These are phyloP conservation scores for Udeniomyces megalosporus DNA, from an alignment of 768 basidiomycete genomes.

Conservation along the genomic window DNA sequence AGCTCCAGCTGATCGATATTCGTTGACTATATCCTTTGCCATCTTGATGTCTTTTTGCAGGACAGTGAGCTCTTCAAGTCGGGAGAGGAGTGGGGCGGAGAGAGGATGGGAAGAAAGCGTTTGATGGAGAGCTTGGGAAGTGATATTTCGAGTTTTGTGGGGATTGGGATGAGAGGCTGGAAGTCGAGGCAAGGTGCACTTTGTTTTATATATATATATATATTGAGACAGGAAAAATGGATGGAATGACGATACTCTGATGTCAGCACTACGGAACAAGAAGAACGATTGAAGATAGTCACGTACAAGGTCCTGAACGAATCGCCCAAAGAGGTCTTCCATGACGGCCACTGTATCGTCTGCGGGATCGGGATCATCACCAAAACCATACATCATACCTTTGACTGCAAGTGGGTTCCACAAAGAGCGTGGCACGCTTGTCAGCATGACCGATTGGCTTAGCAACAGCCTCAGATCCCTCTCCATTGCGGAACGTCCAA, in stretches of 20 bases:
- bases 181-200: slow-evolving; percentile 8
- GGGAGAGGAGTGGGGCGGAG: slow-evolving; percentile 8
- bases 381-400: slow-evolving; percentile 83
- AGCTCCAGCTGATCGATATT: too few species aligned
- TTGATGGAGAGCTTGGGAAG: slow-evolving; percentile 1
- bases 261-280: not conserved
- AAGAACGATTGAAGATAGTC: not conserved
- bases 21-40: slow-evolving; percentile 8
- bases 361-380: slow-evolving; percentile 74
- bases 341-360: slow-evolving; percentile 77
- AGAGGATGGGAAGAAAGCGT: slow-evolving; percentile 3
- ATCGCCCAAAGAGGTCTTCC: slow-evolving; percentile 85
- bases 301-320: slow-evolving; percentile 75
- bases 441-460: too few species aligned
- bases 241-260: not conserved
- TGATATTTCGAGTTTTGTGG: slow-evolving; percentile 2
- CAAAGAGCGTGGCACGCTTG: too few species aligned
- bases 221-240: too few species aligned
- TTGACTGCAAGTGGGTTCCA: slow-evolving; percentile 38
- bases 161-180: not conserved
- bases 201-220: too few species aligned
- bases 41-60: slow-evolving; percentile 14
- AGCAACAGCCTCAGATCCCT: too few species aligned
- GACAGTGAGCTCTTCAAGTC: slow-evolving; percentile 11
- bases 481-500: too few species aligned